Conservation (phyloP, 2,329 filamentous ascomycete genomes). For the Cercospora janseana region DNA sequence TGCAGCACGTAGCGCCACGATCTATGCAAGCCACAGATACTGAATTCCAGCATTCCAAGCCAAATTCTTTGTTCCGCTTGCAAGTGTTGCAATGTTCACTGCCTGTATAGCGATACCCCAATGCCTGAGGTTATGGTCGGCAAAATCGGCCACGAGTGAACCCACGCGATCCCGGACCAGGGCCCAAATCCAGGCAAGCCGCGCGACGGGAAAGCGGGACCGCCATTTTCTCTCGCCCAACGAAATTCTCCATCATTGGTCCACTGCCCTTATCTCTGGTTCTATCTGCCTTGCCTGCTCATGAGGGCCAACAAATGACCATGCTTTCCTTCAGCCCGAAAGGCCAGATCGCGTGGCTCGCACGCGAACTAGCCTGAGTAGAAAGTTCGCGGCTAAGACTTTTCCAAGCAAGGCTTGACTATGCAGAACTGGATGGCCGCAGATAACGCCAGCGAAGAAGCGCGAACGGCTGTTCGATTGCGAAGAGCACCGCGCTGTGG, state of each 20-base stretch:
- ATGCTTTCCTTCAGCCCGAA: neutral
- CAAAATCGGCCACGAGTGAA: neutral
- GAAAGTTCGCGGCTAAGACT: conserved; percentile 1
- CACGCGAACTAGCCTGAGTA: neutral
- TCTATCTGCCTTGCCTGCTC: too few species aligned
- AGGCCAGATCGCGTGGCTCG: neutral
- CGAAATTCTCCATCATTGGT: conserved; percentile 1
- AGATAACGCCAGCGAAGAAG: too few species aligned
- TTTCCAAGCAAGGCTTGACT: conserved; percentile 8
- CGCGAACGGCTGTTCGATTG: too few species aligned
- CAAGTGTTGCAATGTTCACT: neutral
- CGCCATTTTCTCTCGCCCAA: neutral
- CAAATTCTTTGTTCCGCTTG: neutral
- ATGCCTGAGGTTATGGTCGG: neutral
- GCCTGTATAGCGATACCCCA: neutral
- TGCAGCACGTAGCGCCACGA: neutral
- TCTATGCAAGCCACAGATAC: neutral
- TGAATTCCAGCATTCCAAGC: neutral
- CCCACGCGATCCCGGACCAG: too few species aligned
- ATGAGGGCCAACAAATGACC: too few species aligned
- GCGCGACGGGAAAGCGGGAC: neutral
- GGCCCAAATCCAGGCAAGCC: conserved; percentile 3
- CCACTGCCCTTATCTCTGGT: conserved; percentile 4
- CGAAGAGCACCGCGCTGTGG: too few species aligned
- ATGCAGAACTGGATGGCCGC: neutral